These are phyloP conservation scores for Cochlearia excelsa DNA, from an alignment of 345 rosid genomes.

Conservation along the genomic window DNA sequence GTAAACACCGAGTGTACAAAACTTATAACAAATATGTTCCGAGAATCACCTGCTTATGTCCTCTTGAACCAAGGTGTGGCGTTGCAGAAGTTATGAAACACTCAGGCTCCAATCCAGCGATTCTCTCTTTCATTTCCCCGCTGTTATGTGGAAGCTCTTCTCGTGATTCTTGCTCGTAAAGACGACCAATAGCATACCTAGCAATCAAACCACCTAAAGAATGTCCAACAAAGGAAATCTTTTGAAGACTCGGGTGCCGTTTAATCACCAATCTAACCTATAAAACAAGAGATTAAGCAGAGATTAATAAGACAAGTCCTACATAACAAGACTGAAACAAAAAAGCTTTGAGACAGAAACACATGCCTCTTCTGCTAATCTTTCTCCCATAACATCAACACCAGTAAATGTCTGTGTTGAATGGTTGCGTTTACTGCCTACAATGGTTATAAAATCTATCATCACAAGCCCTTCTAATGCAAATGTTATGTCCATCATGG, in stretches of 20 bases:
- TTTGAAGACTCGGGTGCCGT: constrained; percentile 49
- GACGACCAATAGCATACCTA: constrained; percentile 82
- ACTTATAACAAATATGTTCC: neutral
- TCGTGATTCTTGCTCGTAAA: constrained; percentile 43
- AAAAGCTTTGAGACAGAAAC: constrained; percentile 6
- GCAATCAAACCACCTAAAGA: constrained; percentile 86
- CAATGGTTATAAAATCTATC: constrained; percentile 11
- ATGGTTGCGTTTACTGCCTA: constrained; percentile 73
- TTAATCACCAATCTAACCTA: constrained; percentile 66
- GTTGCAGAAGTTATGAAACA: constrained; percentile 80
- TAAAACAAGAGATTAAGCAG: constrained; percentile 31
- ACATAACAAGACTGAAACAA: neutral
- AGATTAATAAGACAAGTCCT: constrained; percentile 16
- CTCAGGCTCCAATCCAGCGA: constrained; percentile 77
- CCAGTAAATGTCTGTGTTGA: constrained; percentile 67
- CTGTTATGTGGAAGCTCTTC: constrained; percentile 41
- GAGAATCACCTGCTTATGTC: constrained; percentile 77
- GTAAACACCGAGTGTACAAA: neutral
- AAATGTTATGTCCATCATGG: neutral
- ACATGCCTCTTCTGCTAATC: constrained; percentile 81
- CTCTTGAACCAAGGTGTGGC: constrained; percentile 86
- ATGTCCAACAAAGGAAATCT: constrained; percentile 80
- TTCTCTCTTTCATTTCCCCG: constrained; percentile 45
- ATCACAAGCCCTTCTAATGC: constrained; percentile 11
- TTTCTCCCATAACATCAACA: constrained; percentile 83